These are phyloP conservation scores for Blastocystis hominis DNA, from an alignment of 352 stramenopile species.

Conservation along the genomic window DNA sequence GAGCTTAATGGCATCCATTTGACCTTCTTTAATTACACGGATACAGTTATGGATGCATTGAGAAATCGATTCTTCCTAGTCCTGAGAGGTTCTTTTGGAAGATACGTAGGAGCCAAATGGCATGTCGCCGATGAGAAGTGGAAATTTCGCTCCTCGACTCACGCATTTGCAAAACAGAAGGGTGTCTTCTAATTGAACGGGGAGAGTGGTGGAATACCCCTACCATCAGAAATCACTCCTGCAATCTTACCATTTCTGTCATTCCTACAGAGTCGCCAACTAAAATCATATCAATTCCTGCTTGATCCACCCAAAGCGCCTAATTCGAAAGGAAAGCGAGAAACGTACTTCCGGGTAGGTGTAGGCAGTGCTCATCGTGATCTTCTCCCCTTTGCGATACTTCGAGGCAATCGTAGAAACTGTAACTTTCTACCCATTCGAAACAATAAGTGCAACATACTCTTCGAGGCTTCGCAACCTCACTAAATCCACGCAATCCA, in stretches of 20 bases:
- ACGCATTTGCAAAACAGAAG: constrained; percentile 91
- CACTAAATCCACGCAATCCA: background rate
- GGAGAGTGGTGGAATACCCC: constrained; percentile 67
- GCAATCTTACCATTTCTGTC: constrained; percentile 79
- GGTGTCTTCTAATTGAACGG: constrained; percentile 92
- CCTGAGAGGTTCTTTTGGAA: constrained; percentile 56
- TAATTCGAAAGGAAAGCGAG: background rate
- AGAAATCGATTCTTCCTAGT: constrained; percentile 66
- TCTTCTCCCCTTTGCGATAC: constrained; percentile 84
- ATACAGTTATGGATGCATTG: constrained; percentile 87
- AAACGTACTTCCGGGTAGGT: constrained; percentile 74
- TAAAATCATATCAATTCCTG: constrained; percentile 85
- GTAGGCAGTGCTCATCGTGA: constrained; percentile 98
- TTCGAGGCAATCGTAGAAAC: constrained; percentile 68
- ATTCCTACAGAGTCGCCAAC: constrained; percentile 94
- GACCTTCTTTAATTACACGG: constrained; percentile 85
- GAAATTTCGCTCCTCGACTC: constrained; percentile 68
- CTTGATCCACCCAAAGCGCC: constrained; percentile 88
- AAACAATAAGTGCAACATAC: background rate
- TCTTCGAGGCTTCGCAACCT: background rate
- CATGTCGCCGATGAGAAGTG: constrained; percentile 92
- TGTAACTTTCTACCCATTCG: constrained; percentile 61
- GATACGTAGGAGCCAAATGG: constrained; percentile 91
- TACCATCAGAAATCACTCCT: background rate
- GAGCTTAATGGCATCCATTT: constrained; percentile 93